Evolutionary conservation across 305 asterid species (phyloP).

Genomic region (Fraxinus sp.): DNA sequence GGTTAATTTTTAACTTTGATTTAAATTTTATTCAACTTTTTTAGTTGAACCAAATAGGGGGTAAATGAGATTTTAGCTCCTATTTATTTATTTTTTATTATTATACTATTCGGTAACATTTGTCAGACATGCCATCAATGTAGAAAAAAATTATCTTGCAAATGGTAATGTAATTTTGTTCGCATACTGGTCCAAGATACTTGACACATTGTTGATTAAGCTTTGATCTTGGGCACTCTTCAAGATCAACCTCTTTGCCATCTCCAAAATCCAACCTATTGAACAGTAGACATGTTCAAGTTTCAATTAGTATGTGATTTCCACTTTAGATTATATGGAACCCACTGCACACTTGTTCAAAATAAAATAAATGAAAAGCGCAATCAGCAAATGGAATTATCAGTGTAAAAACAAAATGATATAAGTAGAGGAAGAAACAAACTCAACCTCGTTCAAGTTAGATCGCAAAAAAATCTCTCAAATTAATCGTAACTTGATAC

Average conservation of each 20-base stretch:
- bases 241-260: constrained; percentile 67
- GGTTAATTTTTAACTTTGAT: no score
- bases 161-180: constrained; percentile 10
- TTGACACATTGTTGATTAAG: constrained; percentile 72
- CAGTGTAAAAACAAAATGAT: no score
- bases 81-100: no score
- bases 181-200: constrained; percentile 82
- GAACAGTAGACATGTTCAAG: constrained; percentile 4
- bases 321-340: constrained; percentile 12
- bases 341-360: neutral
- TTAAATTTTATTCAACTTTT: no score
- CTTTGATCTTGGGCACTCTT: constrained; percentile 64
- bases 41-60: no score
- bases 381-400: no score
- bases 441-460: neutral
- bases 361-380: no score
- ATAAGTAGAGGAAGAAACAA: neutral
- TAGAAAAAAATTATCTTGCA: neutral
- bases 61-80: neutral
- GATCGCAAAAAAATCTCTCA: neutral
- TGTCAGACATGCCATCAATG: neutral
- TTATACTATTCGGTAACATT: neutral
- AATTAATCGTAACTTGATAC: neutral
- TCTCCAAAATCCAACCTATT: constrained; percentile 89
- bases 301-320: constrained; percentile 2